Evolutionary conservation across 2,329 filamentous ascomycete species (phyloP).

Genomic region (Fusarium mangiferae): DNA sequence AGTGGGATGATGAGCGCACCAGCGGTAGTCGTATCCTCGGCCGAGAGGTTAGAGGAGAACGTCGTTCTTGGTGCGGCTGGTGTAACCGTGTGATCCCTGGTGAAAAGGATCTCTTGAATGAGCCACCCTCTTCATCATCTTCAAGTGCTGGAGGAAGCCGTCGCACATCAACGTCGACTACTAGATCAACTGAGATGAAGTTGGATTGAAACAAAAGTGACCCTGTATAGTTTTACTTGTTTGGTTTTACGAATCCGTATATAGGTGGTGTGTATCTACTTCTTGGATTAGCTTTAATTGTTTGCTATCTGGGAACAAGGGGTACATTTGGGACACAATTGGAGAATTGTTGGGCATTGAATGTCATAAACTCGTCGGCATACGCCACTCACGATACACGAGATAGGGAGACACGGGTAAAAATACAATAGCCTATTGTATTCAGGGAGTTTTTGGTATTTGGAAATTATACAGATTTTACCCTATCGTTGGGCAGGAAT

Average conservation of each 20-base stretch:
- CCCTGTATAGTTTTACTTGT: not conserved
- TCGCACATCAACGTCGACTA: slow-evolving; percentile 39
- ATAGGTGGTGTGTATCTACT: not conserved
- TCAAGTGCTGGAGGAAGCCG: slow-evolving; percentile 38
- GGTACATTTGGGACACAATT: not conserved
- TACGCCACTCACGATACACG: not conserved
- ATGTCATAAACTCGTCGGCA: not conserved
- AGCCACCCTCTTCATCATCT: slow-evolving; percentile 40
- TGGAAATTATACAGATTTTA: slow-evolving; percentile 40
- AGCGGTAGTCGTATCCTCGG: slow-evolving; percentile 70
- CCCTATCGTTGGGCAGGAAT: slow-evolving; percentile 18
- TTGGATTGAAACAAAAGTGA: slow-evolving; percentile 5
- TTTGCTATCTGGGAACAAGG: not conserved
- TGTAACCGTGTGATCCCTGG: slow-evolving; percentile 80
- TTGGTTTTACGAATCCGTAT: not conserved
- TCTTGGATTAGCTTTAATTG: not conserved
- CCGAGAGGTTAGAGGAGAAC: slow-evolving; percentile 73
- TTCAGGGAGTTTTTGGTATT: slow-evolving; percentile 40
- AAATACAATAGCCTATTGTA: slow-evolving; percentile 30
- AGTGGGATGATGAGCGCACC: slow-evolving; percentile 82
- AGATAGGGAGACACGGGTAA: not conserved
- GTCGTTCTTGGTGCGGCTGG: slow-evolving; percentile 92
- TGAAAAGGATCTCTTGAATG: slow-evolving; percentile 53
- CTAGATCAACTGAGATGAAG: slow-evolving; percentile 26
- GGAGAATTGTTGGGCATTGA: not conserved